Evolutionary conservation across 2,329 filamentous ascomycete genomes (phyloP).

Genomic region (Colletotrichum sp.): DNA sequence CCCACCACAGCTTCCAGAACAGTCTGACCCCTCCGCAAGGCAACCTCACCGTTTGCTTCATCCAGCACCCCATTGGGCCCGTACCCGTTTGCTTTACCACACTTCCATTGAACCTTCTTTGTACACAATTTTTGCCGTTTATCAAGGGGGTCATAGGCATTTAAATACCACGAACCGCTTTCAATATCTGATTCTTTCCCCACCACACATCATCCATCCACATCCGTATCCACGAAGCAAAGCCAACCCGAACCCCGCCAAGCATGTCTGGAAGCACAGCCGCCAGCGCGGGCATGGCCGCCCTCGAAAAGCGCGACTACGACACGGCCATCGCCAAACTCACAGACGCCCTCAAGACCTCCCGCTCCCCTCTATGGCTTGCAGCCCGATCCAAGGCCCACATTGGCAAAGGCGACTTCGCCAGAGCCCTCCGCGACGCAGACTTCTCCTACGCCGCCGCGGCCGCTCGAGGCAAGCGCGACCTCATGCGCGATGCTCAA

Average conservation of each 20-base stretch:
- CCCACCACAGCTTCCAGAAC: constrained; percentile 38
- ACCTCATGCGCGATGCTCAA: constrained; percentile 81
- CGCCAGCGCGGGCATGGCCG: constrained; percentile 67
- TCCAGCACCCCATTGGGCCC: not conserved
- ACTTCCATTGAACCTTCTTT: not conserved
- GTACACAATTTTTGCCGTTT: rapidly evolving
- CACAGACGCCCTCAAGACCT: constrained; percentile 68
- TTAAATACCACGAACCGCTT: not conserved
- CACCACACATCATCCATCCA: not conserved
- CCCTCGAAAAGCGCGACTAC: constrained; percentile 69
- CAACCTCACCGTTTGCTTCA: not conserved
- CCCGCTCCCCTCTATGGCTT: constrained; percentile 77
- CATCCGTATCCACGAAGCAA: not conserved
- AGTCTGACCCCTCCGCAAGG: constrained; percentile 13
- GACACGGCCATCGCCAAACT: constrained; percentile 71
- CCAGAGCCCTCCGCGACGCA: constrained; percentile 72
- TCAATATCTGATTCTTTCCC: not conserved
- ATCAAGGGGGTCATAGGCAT: not conserved
- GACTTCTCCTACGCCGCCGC: constrained; percentile 69
- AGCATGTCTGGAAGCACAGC: constrained; percentile 56
- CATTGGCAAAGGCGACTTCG: constrained; percentile 64
- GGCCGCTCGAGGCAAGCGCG: constrained; percentile 71
- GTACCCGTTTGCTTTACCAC: not conserved
- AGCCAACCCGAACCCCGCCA: not conserved
- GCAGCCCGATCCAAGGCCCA: constrained; percentile 83